Evolutionary conservation across 805 yeast genomes (phyloP).

Genomic region (Candida yuanshanica): DNA sequence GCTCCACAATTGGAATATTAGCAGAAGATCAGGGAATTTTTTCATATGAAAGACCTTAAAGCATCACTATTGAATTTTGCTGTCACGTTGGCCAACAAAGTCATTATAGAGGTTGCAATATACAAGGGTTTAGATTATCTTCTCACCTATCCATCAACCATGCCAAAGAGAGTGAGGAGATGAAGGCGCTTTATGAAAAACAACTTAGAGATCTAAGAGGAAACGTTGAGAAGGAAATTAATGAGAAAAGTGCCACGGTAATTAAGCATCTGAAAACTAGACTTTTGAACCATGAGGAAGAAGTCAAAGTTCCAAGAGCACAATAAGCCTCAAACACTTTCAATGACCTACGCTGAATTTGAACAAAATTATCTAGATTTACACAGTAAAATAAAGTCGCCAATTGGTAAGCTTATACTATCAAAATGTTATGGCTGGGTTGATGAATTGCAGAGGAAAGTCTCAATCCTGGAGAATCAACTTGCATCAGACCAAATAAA

Average conservation of each 20-base stretch:
- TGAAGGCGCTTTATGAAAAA: slow-evolving; percentile 2
- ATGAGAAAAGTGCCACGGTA: background rate
- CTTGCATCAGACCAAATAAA: background rate
- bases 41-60: slow-evolving; percentile 3
- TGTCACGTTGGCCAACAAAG: slow-evolving; percentile 5
- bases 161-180: background rate
- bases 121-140: slow-evolving; percentile 1
- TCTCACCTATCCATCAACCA: slow-evolving; percentile 11
- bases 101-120: slow-evolving; percentile 2
- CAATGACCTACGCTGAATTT: slow-evolving; percentile 6
- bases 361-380: slow-evolving; percentile 8
- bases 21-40: background rate
- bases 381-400: slow-evolving; percentile 1
- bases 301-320: background rate
- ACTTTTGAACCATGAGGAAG: background rate
- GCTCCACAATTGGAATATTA: slow-evolving; percentile 3
- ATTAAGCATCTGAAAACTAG: background rate
- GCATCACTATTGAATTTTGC: slow-evolving; percentile 4
- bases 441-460: slow-evolving; percentile 4
- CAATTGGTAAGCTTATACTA: slow-evolving; percentile 5
- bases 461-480: background rate
- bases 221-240: slow-evolving; percentile 2
- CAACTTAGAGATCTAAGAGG: background rate
- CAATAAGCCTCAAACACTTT: background rate
- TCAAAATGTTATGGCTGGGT: slow-evolving; percentile 5